Conservation (phyloP, 2,329 filamentous ascomycete species). For the Pseudofabraea citricarpa region DNA sequence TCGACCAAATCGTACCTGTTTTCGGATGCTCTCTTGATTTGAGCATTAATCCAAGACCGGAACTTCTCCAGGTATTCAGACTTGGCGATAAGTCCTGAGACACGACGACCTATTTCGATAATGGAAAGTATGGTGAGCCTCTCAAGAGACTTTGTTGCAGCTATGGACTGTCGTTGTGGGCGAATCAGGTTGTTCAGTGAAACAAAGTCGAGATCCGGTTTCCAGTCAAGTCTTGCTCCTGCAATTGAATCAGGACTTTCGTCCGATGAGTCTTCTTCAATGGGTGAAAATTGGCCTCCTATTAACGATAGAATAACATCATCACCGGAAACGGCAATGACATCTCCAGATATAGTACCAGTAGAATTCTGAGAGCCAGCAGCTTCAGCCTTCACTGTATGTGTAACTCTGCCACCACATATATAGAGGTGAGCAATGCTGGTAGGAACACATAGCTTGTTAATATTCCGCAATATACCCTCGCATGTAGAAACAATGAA, state of each 20-base stretch:
- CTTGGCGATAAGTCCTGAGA: conserved; percentile 1
- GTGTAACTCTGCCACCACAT: not conserved
- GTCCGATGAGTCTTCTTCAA: conserved; percentile 1
- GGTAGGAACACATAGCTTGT: conserved; percentile 5
- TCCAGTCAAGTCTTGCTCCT: conserved; percentile 5
- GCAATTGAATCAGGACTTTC: not conserved
- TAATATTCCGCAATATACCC: conserved; percentile 1
- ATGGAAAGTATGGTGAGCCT: conserved; percentile 13
- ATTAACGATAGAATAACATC: not conserved
- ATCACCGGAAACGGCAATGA: not conserved
- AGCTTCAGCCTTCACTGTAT: conserved; percentile 8
- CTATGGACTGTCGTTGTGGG: not conserved
- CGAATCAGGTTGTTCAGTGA: conserved; percentile 1
- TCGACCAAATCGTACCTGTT: conserved; percentile 5
- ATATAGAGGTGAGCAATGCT: conserved; percentile 7
- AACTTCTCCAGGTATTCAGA: conserved; percentile 10
- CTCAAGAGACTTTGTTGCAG: conserved; percentile 4
- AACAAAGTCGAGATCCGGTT: conserved; percentile 5
- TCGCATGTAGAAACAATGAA: conserved; percentile 4
- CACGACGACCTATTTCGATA: conserved; percentile 8
- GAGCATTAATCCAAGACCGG: conserved; percentile 8
- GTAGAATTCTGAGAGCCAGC: conserved; percentile 7
- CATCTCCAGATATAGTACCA: not conserved
- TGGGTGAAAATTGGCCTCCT: conserved; percentile 1
- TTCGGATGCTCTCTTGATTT: not conserved